Percentiles rank a stretch among this genome's conserved stretches.
phyloP scores from a whole-genome alignment of 2,329 filamentous ascomycete species.

The Clarireedia monteithiana region DNA sequence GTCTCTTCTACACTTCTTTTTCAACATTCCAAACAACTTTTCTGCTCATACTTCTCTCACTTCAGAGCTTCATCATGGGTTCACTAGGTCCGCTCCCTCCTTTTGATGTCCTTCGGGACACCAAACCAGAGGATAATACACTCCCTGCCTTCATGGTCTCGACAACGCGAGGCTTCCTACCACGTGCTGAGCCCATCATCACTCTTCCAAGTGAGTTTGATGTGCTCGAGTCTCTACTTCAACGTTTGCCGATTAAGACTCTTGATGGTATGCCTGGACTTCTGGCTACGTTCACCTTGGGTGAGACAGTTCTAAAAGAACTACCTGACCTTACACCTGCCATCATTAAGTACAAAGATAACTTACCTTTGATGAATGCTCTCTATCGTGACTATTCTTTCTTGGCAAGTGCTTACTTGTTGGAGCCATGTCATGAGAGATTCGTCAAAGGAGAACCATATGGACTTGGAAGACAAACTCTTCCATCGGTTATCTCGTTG shows the following conservation, averaged over 20 bases:
- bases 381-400: conserved; percentile 90
- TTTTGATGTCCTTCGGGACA: conserved; percentile 58
- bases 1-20: background rate
- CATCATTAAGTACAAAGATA: conserved; percentile 63
- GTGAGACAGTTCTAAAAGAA: conserved; percentile 62
- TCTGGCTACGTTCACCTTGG: conserved; percentile 65
- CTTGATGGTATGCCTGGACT: conserved; percentile 67
- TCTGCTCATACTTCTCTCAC: background rate
- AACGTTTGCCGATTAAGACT: conserved; percentile 73
- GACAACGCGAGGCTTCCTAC: conserved; percentile 66
- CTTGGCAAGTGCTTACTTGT: conserved; percentile 77
- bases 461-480: conserved; percentile 63
- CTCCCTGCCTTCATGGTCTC: conserved; percentile 75
- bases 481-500: conserved; percentile 68
- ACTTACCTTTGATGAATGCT: conserved; percentile 75
- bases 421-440: conserved; percentile 82
- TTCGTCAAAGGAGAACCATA: conserved; percentile 66
- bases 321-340: conserved; percentile 69
- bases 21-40: conserved; percentile 1
- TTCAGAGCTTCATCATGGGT: conserved; percentile 23
- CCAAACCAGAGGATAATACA: conserved; percentile 51
- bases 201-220: conserved; percentile 67
- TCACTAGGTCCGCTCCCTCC: conserved; percentile 21
- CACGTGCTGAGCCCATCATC: conserved; percentile 54
- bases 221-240: conserved; percentile 61